Conservation (phyloP, 768 basidiomycete genomes). For the Rhizopogon roseolus region DNA sequence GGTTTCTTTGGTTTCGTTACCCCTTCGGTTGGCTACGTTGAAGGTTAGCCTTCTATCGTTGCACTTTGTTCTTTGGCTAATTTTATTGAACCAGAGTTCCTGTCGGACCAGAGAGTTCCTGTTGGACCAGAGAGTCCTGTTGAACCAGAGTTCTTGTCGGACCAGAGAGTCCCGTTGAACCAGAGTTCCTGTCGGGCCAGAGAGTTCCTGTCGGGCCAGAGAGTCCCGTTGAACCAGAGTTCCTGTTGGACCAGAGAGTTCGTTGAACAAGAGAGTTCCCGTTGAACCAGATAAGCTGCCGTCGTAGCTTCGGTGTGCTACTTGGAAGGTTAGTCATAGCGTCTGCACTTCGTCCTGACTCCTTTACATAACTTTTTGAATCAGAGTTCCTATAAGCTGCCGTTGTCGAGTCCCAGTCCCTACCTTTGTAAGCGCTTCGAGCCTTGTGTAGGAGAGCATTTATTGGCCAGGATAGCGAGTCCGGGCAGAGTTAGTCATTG, state of each 20-base stretch:
- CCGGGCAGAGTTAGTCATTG: neutral
- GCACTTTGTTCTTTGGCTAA: neutral
- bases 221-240: too few species aligned
- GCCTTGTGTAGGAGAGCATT: neutral
- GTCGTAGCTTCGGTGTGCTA: constrained; percentile 18
- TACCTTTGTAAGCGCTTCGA: too few species aligned
- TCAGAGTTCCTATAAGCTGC: neutral
- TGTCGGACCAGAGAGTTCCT: too few species aligned
- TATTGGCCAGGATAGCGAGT: neutral
- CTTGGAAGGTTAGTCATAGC: neutral
- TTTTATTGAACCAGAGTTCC: too few species aligned
- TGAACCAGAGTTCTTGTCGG: too few species aligned
- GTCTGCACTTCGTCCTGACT: neutral
- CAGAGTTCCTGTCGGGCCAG: too few species aligned
- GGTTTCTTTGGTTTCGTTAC: constrained; percentile 20
- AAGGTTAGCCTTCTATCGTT: neutral
- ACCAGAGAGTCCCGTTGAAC: too few species aligned
- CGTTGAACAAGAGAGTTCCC: too few species aligned
- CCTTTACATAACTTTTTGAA: neutral
- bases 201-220: too few species aligned
- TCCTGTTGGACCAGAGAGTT: too few species aligned
- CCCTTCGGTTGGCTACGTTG: constrained; percentile 23
- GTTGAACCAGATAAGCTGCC: too few species aligned
- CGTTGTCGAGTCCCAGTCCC: neutral
- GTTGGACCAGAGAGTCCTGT: too few species aligned